Percentiles rank a stretch among this genome's conserved stretches.
phyloP scores from a whole-genome alignment of 139 green algal genomes.

The Haematococcus lacustris region DNA sequence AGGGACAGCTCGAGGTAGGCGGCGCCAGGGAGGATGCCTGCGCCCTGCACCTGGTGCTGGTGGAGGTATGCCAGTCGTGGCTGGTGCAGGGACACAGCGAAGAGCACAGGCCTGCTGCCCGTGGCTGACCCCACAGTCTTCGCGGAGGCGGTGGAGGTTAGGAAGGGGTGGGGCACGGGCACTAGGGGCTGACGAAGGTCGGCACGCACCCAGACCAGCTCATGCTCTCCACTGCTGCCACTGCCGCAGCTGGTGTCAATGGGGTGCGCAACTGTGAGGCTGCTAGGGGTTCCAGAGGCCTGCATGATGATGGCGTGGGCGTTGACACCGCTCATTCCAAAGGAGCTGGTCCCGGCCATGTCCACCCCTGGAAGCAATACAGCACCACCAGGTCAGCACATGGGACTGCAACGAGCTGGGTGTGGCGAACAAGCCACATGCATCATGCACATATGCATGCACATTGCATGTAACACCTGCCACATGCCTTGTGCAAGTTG shows the following conservation, averaged over 20 bases:
- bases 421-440: too few species aligned
- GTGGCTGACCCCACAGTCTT: neutral
- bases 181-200: constrained; percentile 35
- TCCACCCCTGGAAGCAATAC: neutral
- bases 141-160: constrained; percentile 3
- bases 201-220: too few species aligned
- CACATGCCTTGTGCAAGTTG: too few species aligned
- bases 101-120: too few species aligned
- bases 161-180: constrained; percentile 44
- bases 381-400: neutral
- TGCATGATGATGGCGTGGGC: constrained; percentile 57
- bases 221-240: too few species aligned
- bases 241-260: too few species aligned
- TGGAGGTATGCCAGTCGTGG: constrained; percentile 27
- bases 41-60: constrained; percentile 34
- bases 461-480: too few species aligned
- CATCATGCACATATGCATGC: too few species aligned
- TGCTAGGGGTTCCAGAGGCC: neutral
- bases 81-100: neutral
- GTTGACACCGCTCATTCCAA: constrained; percentile 84
- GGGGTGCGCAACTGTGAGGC: neutral
- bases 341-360: constrained; percentile 74
- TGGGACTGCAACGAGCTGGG: too few species aligned
- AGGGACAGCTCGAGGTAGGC: constrained; percentile 53
- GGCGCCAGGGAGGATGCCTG: constrained; percentile 54